Evolutionary conservation across 345 rosid species (phyloP).

Genomic region (Nephelium lappaceum): DNA sequence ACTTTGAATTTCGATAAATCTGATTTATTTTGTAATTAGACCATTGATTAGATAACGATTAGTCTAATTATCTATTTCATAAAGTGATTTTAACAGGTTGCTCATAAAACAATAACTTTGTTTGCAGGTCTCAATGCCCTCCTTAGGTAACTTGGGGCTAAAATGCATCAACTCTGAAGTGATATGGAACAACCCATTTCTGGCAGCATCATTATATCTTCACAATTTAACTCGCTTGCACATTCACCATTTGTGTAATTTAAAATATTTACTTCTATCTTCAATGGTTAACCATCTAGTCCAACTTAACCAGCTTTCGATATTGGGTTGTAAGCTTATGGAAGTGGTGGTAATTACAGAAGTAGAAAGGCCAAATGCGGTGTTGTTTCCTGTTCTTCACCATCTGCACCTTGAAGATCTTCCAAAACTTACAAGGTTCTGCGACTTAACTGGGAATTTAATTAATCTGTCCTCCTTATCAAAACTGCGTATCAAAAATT

Average conservation of each 20-base stretch:
- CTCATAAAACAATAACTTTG: no score
- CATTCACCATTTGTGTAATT: neutral
- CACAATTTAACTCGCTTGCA: neutral
- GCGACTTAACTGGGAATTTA: no score
- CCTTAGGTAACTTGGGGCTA: neutral
- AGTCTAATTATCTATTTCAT: no score
- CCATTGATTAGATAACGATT: no score
- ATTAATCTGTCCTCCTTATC: no score
- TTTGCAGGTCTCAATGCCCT: neutral
- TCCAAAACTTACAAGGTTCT: no score
- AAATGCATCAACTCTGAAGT: neutral
- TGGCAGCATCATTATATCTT: neutral
- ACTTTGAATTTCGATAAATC: no score
- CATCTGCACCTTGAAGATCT: no score
- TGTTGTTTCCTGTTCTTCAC: constrained; percentile 2
- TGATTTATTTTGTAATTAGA: no score
- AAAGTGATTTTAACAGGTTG: no score
- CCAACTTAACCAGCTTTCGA: neutral
- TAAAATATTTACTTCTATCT: constrained; percentile 8
- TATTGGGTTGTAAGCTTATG: neutral
- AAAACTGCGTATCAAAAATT: no score
- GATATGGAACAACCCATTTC: neutral
- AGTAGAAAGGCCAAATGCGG: neutral
- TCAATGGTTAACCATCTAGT: neutral
- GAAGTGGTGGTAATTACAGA: constrained; percentile 18